Percentiles rank a stretch among this genome's conserved stretches.
Evolutionary conservation across 1,284 basidiomycete species (phyloP).

Genomic region (Volvariella volvacea): DNA sequence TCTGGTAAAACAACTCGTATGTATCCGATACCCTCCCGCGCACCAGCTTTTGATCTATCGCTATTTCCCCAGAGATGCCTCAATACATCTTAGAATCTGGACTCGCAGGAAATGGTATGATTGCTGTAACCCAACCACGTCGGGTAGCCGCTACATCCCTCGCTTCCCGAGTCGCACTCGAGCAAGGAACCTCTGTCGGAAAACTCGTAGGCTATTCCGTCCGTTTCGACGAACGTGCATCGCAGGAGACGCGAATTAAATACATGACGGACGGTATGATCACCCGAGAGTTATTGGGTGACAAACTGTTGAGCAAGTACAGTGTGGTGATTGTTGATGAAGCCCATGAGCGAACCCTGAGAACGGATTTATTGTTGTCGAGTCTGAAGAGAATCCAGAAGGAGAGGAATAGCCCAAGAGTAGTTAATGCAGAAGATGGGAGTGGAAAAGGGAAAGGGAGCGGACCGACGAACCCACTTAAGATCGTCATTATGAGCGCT

Average conservation of each 20-base stretch:
- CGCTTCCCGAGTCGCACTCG: slow-evolving; percentile 82
- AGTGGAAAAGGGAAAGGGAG: slow-evolving; percentile 28
- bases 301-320: slow-evolving; percentile 76
- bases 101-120: slow-evolving; percentile 55
- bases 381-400: slow-evolving; percentile 85
- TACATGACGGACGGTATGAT: slow-evolving; percentile 98
- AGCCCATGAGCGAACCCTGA: slow-evolving; percentile 92
- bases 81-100: slow-evolving; percentile 82
- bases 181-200: slow-evolving; percentile 64
- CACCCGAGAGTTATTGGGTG: slow-evolving; percentile 81
- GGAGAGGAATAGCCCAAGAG: slow-evolving; percentile 41
- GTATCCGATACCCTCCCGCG: slow-evolving; percentile 19
- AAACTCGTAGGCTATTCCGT: slow-evolving; percentile 88
- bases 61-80: slow-evolving; percentile 64
- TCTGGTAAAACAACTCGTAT: slow-evolving; percentile 96
- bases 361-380: slow-evolving; percentile 93
- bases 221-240: slow-evolving; percentile 85
- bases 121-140: slow-evolving; percentile 90
- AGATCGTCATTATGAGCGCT: slow-evolving; percentile 95
- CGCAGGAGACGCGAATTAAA: slow-evolving; percentile 75
- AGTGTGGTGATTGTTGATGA: slow-evolving; percentile 93
- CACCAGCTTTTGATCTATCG: neutral
- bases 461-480: slow-evolving; percentile 54
- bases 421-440: slow-evolving; percentile 7
- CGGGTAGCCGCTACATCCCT: slow-evolving; percentile 92